These are phyloP conservation scores for Elaeis oleifera DNA, from an alignment of 202 grass and related monocot species.

Conservation along the genomic window DNA sequence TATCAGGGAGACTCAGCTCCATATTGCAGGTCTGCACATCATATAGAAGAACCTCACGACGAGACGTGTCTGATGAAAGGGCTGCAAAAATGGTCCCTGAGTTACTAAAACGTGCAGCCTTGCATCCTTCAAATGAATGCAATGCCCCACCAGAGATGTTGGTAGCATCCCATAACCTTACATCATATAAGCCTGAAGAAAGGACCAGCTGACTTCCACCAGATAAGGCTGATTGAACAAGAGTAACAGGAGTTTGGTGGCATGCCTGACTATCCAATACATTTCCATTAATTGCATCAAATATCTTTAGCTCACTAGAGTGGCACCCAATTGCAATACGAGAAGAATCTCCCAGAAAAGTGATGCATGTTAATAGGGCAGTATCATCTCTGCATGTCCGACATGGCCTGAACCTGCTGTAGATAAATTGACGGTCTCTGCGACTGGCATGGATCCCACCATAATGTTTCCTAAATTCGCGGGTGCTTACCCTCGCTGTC, in stretches of 20 bases:
- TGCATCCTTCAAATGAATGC: conserved; percentile 81
- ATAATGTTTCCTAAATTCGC: conserved; percentile 75
- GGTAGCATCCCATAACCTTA: conserved; percentile 74
- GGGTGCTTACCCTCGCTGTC: conserved; percentile 55
- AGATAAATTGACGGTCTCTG: conserved; percentile 94
- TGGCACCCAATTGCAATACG: conserved; percentile 72
- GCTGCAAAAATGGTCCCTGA: conserved; percentile 64
- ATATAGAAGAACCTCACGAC: conserved; percentile 61
- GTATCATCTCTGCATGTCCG: conserved; percentile 79
- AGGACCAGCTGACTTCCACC: conserved; percentile 64
- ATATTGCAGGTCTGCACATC: conserved; percentile 68
- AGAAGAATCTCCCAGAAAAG: conserved; percentile 74
- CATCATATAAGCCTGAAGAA: conserved; percentile 63
- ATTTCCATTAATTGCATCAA: conserved; percentile 76
- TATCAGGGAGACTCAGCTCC: conserved; percentile 51
- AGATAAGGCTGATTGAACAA: conserved; percentile 47
- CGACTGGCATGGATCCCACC: conserved; percentile 64
- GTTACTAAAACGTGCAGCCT: conserved; percentile 80
- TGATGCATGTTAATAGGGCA: conserved; percentile 81
- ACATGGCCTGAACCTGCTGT: conserved; percentile 85
- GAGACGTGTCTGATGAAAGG: conserved; percentile 46
- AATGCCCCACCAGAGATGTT: conserved; percentile 49
- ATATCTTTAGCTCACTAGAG: conserved; percentile 78
- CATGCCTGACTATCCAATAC: conserved; percentile 60
- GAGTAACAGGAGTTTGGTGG: conserved; percentile 63